Percentiles rank a stretch among this genome's conserved stretches.
Evolutionary conservation across 2,329 filamentous ascomycete genomes (phyloP).

Genomic region (Pseudogymnoascus sp.): DNA sequence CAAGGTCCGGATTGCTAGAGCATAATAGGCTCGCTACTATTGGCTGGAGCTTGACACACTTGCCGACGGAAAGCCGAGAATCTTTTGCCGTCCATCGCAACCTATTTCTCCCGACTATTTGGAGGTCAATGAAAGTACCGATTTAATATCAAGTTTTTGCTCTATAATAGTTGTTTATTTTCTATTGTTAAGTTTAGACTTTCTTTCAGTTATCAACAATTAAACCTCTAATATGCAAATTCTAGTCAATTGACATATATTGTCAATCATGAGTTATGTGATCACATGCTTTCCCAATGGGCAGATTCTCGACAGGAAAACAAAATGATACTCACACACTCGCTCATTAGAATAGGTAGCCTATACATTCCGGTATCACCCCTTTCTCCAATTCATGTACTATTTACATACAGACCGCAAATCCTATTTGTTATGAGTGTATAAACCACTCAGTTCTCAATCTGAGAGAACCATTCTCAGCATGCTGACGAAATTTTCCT

Average conservation of each 20-base stretch:
- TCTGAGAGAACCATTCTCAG: conserved; percentile 71
- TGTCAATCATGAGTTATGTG: not conserved
- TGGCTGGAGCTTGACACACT: conserved; percentile 6
- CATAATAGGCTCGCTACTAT: conserved; percentile 7
- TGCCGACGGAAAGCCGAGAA: conserved; percentile 10
- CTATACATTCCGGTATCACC: not conserved
- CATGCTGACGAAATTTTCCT: conserved; percentile 73
- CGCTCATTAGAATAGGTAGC: not conserved
- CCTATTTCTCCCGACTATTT: not conserved
- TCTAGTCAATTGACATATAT: not conserved
- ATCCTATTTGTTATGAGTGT: not conserved
- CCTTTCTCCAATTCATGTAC: not conserved
- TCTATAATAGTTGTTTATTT: not conserved
- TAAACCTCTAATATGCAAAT: not conserved
- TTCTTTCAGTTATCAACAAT: no score
- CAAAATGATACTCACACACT: not conserved
- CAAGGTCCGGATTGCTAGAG: conserved; percentile 8
- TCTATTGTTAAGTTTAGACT: not conserved
- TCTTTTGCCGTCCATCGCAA: not conserved
- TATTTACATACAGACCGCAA: not conserved
- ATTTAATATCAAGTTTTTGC: not conserved
- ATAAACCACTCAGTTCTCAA: conserved; percentile 31
- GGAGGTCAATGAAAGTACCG: not conserved
- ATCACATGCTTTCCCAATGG: not conserved
- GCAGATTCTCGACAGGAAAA: not conserved